Percentiles rank a stretch among this genome's conserved stretches.
Conservation (phyloP, 495 filamentous ascomycete genomes). For the Lophium mytilinum region DNA sequence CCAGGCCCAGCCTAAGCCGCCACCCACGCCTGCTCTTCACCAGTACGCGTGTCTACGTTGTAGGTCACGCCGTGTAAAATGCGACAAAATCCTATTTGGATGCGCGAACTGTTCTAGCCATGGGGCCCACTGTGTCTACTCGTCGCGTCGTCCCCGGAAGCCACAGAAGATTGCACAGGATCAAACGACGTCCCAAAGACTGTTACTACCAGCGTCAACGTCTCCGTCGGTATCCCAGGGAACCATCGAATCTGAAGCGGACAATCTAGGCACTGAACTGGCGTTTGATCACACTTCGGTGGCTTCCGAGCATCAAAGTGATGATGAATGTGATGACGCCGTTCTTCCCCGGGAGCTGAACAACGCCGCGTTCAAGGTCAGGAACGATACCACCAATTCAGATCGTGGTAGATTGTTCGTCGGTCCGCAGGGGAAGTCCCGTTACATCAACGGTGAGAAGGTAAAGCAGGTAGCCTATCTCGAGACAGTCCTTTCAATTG, state of each 20-base stretch:
- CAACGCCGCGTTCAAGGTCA: neutral
- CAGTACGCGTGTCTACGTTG: slow-evolving; percentile 4
- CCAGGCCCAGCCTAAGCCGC: too few species aligned
- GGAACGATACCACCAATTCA: neutral
- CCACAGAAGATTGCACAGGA: neutral
- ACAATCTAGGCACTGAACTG: neutral
- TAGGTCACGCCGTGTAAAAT: slow-evolving; percentile 3
- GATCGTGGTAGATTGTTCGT: slow-evolving; percentile 4
- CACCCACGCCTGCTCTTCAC: neutral
- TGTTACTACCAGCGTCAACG: neutral
- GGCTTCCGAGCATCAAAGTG: neutral
- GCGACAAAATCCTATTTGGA: neutral
- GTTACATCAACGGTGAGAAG: slow-evolving; percentile 10
- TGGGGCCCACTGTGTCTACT: slow-evolving; percentile 2
- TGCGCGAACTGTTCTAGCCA: neutral
- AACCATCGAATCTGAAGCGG: neutral
- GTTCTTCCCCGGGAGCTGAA: slow-evolving; percentile 6
- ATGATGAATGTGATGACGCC: slow-evolving; percentile 3
- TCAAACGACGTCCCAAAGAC: neutral
- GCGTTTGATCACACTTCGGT: neutral
- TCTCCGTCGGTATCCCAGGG: too few species aligned
- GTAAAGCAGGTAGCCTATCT: slow-evolving; percentile 7
- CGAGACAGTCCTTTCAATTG: neutral
- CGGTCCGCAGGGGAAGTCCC: slow-evolving; percentile 1
- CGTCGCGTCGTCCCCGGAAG: neutral